Percentiles rank a stretch among this genome's conserved stretches.
Evolutionary conservation across 2,329 filamentous ascomycete genomes (phyloP).

Genomic region (Trichoderma gracile): DNA sequence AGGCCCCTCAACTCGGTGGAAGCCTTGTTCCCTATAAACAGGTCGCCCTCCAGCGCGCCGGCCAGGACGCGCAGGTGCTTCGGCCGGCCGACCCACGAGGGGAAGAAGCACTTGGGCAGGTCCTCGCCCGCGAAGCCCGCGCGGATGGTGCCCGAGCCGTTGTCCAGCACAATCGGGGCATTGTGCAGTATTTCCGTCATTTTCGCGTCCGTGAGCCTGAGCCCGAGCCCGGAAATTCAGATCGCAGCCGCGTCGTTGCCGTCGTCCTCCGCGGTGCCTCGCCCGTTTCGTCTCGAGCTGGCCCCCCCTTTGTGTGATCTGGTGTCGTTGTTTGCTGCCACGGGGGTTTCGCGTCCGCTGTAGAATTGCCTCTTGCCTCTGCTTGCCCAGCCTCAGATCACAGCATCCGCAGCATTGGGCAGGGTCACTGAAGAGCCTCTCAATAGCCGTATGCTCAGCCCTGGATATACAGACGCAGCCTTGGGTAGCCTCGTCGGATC

Average conservation of each 20-base stretch:
- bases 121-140: constrained; percentile 97
- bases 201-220: constrained; percentile 20
- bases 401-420: constrained; percentile 24
- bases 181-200: constrained; percentile 79
- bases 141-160: constrained; percentile 95
- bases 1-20: constrained; percentile 88
- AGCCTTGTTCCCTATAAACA: constrained; percentile 89
- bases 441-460: background rate
- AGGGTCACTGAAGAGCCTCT: background rate
- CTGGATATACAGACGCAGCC: background rate
- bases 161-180: constrained; percentile 97
- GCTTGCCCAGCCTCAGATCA: constrained; percentile 20
- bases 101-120: constrained; percentile 93
- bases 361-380: background rate
- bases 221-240: background rate
- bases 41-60: constrained; percentile 93
- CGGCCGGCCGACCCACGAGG: constrained; percentile 92
- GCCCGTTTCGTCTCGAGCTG: constrained; percentile 1
- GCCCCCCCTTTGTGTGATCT: background rate
- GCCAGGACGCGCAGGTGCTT: constrained; percentile 94
- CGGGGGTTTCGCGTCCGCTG: background rate
- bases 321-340: background rate
- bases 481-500: constrained; percentile 6
- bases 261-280: constrained; percentile 15
- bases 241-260: background rate